Conservation (phyloP, 768 basidiomycete species). For the Phylloporus sp. region DNA sequence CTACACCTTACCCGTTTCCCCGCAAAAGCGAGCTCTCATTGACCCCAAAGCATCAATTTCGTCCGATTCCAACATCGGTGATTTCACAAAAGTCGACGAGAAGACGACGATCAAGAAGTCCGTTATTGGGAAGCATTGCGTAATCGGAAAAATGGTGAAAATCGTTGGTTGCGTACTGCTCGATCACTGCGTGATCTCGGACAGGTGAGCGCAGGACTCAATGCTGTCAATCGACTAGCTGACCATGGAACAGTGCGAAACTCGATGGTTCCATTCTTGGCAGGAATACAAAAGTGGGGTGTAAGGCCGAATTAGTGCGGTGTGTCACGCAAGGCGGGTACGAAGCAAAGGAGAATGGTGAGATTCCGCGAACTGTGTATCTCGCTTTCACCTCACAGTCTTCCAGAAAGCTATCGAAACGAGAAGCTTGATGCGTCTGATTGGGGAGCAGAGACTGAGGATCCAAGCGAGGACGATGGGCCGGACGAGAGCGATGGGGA, state of each 20-base stretch:
- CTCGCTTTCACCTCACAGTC: not conserved
- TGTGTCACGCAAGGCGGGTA: conserved; percentile 77
- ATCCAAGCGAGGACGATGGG: conserved; percentile 22
- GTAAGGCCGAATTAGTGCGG: conserved; percentile 59
- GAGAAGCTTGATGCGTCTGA: conserved; percentile 55
- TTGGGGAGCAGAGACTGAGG: conserved; percentile 41
- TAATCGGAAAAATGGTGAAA: conserved; percentile 80
- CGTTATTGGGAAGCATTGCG: conserved; percentile 76
- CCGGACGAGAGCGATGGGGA: conserved; percentile 12
- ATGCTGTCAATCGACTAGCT: not conserved
- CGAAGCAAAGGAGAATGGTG: conserved; percentile 63
- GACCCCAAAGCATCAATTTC: conserved; percentile 83
- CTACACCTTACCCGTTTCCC: conserved; percentile 54
- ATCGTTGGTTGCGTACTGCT: conserved; percentile 77
- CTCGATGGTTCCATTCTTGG: conserved; percentile 74
- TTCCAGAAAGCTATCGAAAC: conserved; percentile 48
- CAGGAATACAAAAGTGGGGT: conserved; percentile 65
- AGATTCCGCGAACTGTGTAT: conserved; percentile 7
- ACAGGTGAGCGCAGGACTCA: conserved; percentile 51
- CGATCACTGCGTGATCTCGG: conserved; percentile 84
- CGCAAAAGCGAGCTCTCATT: conserved; percentile 61
- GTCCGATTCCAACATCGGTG: conserved; percentile 72
- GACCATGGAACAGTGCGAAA: conserved; percentile 49
- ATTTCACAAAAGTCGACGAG: conserved; percentile 78
- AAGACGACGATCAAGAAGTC: conserved; percentile 75